Percentiles rank a stretch among this genome's conserved stretches.
phyloP scores from a whole-genome alignment of 768 basidiomycete genomes.

The Clitopilus passeckerianus region DNA sequence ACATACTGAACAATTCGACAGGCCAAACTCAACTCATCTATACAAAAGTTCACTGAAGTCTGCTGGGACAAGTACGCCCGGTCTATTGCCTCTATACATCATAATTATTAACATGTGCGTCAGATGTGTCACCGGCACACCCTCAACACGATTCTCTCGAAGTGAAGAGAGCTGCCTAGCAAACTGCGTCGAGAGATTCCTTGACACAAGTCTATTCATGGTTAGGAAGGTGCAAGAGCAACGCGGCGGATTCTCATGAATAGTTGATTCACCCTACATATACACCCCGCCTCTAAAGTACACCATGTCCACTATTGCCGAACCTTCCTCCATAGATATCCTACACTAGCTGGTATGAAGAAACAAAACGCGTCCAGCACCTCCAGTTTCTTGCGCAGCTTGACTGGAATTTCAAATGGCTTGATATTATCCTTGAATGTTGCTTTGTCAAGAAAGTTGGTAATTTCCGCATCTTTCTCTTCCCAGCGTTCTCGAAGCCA shows the following conservation, averaged over 20 bases:
- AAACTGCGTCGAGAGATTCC: slow-evolving; percentile 90
- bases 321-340: slow-evolving; percentile 43
- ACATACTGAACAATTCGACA: slow-evolving; percentile 13
- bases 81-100: slow-evolving; percentile 2
- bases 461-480: slow-evolving; percentile 79
- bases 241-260: slow-evolving; percentile 11
- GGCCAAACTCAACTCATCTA: slow-evolving; percentile 55
- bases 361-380: slow-evolving; percentile 66
- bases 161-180: slow-evolving; percentile 77
- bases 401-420: slow-evolving; percentile 49
- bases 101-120: slow-evolving; percentile 3
- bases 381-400: slow-evolving; percentile 49
- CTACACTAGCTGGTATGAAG: slow-evolving; percentile 53
- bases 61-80: slow-evolving; percentile 90
- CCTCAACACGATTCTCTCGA: slow-evolving; percentile 73
- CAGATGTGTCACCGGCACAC: slow-evolving; percentile 79
- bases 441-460: slow-evolving; percentile 53
- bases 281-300: not conserved
- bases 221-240: slow-evolving; percentile 62
- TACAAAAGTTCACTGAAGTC: slow-evolving; percentile 76
- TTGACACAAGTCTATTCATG: slow-evolving; percentile 83
- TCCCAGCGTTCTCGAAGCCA: slow-evolving; percentile 85
- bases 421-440: slow-evolving; percentile 30
- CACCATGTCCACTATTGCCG: slow-evolving; percentile 17
- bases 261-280: slow-evolving; percentile 9